phyloP scores from a whole-genome alignment of 2,329 filamentous ascomycete genomes.

The Aspergillus cejpii region DNA sequence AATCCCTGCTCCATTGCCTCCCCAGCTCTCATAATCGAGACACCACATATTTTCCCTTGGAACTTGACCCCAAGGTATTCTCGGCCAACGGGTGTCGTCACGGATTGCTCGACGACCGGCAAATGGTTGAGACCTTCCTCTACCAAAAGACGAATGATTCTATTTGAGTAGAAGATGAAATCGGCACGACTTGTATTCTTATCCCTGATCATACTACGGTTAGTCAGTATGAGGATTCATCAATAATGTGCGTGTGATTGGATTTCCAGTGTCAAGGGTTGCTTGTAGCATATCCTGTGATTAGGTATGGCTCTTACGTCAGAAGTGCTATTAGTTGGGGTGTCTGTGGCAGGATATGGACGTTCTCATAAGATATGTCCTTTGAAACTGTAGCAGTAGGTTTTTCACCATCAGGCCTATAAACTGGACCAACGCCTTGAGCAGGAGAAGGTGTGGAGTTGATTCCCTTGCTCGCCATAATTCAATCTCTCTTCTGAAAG shows the following conservation, averaged over 20 bases:
- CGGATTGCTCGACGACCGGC: conserved; percentile 77
- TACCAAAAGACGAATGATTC: conserved; percentile 91
- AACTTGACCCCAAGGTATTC: conserved; percentile 89
- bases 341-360: conserved; percentile 84
- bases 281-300: conserved; percentile 4
- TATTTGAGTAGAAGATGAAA: conserved; percentile 98
- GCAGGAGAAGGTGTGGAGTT: conserved; percentile 43
- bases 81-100: conserved; percentile 84
- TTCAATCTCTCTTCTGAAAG: conserved; percentile 7
- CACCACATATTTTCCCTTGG: conserved; percentile 95
- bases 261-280: neutral
- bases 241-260: neutral
- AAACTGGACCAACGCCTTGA: conserved; percentile 71
- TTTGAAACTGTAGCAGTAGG: conserved; percentile 85
- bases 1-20: conserved; percentile 98
- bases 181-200: conserved; percentile 84
- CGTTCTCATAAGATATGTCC: conserved; percentile 72
- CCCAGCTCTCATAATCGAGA: conserved; percentile 96
- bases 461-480: conserved; percentile 22
- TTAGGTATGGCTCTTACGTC: conserved; percentile 61
- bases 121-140: conserved; percentile 97
- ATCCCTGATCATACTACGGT: conserved; percentile 81
- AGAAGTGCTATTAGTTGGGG: conserved; percentile 94
- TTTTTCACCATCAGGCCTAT: conserved; percentile 68
- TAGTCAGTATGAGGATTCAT: conserved; percentile 3